These are phyloP conservation scores for Podospora australis DNA, from an alignment of 495 filamentous ascomycete genomes.

Conservation along the genomic window DNA sequence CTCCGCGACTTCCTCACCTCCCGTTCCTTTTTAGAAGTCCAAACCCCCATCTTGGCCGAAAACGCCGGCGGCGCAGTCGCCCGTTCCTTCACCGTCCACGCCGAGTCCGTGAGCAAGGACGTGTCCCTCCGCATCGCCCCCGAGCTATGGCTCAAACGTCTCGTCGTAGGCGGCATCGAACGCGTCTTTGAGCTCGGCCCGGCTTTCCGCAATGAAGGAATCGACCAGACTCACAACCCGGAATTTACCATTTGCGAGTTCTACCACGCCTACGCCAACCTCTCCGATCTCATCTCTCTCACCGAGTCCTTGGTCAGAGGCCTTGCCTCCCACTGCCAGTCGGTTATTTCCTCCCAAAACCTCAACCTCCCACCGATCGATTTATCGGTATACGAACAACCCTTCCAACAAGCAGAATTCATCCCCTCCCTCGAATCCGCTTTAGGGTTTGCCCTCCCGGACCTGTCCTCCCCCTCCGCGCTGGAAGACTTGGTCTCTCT, in stretches of 20 bases:
- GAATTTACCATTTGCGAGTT: constrained; percentile 98
- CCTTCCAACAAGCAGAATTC: constrained; percentile 70
- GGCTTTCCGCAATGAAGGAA: constrained; percentile 90
- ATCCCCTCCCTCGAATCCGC: constrained; percentile 66
- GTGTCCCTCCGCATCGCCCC: constrained; percentile 80
- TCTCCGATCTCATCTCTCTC: constrained; percentile 66
- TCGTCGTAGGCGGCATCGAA: constrained; percentile 89
- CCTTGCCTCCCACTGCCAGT: constrained; percentile 46
- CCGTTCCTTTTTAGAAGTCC: constrained; percentile 72
- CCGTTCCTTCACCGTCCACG: constrained; percentile 75
- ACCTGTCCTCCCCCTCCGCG: constrained; percentile 54
- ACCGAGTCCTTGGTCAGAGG: constrained; percentile 63
- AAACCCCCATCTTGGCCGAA: constrained; percentile 77
- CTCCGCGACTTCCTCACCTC: constrained; percentile 67
- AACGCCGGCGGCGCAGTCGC: constrained; percentile 77
- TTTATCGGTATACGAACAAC: constrained; percentile 27
- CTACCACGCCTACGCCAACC: constrained; percentile 77
- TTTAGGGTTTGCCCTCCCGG: constrained; percentile 59
- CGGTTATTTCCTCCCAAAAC: constrained; percentile 39
- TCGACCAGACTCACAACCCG: constrained; percentile 96
- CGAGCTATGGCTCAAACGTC: constrained; percentile 91
- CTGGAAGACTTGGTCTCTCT: constrained; percentile 47
- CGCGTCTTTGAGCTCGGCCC: constrained; percentile 89
- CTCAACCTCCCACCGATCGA: constrained; percentile 46
- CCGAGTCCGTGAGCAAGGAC: constrained; percentile 59